Evolutionary conservation across 805 yeast species (phyloP).

Genomic region (Starmerella stigmatis): DNA sequence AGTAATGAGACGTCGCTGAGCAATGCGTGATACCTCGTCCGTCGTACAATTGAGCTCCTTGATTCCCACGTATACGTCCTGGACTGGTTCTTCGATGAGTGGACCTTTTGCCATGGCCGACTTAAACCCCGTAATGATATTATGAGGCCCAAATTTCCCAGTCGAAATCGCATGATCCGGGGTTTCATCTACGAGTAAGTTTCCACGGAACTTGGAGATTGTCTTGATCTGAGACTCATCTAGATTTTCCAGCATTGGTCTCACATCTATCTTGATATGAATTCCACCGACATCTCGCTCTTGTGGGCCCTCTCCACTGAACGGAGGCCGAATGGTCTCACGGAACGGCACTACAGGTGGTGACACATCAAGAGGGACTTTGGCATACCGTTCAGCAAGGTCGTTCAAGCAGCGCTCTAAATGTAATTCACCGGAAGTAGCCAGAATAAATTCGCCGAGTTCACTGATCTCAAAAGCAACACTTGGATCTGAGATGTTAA

Average conservation of each 20-base stretch:
- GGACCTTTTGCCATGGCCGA: conserved; percentile 79
- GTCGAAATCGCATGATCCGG: conserved; percentile 1
- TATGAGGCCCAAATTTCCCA: conserved; percentile 15
- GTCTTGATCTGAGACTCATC: not conserved
- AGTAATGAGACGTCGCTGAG: conserved; percentile 59
- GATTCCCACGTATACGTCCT: conserved; percentile 45
- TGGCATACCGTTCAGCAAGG: conserved; percentile 73
- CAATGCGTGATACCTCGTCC: conserved; percentile 17
- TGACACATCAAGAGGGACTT: conserved; percentile 72
- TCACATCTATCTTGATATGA: conserved; percentile 11
- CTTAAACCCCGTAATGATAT: conserved; percentile 73
- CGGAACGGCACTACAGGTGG: conserved; percentile 91
- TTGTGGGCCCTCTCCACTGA: conserved; percentile 23
- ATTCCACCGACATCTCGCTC: conserved; percentile 39
- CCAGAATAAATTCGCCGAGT: conserved; percentile 83
- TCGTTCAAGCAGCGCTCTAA: conserved; percentile 90
- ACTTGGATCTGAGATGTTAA: conserved; percentile 89
- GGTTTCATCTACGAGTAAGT: conserved; percentile 17
- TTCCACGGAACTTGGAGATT: conserved; percentile 5
- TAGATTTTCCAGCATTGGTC: conserved; percentile 21
- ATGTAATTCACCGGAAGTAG: conserved; percentile 95
- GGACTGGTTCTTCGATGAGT: conserved; percentile 72
- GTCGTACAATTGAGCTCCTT: conserved; percentile 24
- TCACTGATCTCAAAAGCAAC: conserved; percentile 78
- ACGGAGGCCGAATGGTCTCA: conserved; percentile 62